Conservation (phyloP, 495 filamentous ascomycete species). For the Aspergillus hancockii region DNA sequence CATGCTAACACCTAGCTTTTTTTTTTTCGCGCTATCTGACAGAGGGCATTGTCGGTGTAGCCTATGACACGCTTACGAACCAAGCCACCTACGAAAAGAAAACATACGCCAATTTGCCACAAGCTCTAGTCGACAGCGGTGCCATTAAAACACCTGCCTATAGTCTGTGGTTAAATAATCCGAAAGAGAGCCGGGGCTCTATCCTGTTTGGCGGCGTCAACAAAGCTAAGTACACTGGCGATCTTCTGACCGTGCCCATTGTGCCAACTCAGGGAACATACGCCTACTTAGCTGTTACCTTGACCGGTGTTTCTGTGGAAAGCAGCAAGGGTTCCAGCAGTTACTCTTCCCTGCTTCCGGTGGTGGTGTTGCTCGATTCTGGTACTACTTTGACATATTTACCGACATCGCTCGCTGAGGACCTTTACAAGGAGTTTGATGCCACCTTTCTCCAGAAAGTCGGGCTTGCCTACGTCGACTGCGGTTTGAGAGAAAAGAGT, state of each 20-base stretch:
- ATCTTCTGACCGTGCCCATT: constrained; percentile 71
- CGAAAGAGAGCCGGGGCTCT: constrained; percentile 66
- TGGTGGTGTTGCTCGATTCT: constrained; percentile 76
- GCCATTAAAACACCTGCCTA: constrained; percentile 75
- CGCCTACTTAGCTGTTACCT: constrained; percentile 72
- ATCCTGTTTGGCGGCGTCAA: constrained; percentile 90
- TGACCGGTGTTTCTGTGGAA: constrained; percentile 56
- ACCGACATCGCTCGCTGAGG: constrained; percentile 60
- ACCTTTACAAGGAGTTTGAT: constrained; percentile 61
- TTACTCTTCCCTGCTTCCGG: constrained; percentile 51
- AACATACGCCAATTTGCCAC: constrained; percentile 59
- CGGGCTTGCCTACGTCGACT: constrained; percentile 59
- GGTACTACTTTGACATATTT: constrained; percentile 76
- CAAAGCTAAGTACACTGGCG: constrained; percentile 67
- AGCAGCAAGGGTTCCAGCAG: constrained; percentile 36
- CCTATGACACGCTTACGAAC: constrained; percentile 47
- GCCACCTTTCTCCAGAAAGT: constrained; percentile 56
- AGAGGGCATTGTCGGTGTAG: constrained; percentile 83
- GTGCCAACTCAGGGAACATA: constrained; percentile 49
- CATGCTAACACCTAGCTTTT: not conserved
- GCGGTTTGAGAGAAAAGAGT: constrained; percentile 53
- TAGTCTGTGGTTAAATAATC: constrained; percentile 84
- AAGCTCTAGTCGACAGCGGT: constrained; percentile 67
- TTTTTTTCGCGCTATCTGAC: constrained; percentile 15
- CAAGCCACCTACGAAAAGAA: constrained; percentile 58